These are phyloP conservation scores for Nelumbo lutea DNA, from an alignment of 164 flowering plant genomes.

Conservation along the genomic window DNA sequence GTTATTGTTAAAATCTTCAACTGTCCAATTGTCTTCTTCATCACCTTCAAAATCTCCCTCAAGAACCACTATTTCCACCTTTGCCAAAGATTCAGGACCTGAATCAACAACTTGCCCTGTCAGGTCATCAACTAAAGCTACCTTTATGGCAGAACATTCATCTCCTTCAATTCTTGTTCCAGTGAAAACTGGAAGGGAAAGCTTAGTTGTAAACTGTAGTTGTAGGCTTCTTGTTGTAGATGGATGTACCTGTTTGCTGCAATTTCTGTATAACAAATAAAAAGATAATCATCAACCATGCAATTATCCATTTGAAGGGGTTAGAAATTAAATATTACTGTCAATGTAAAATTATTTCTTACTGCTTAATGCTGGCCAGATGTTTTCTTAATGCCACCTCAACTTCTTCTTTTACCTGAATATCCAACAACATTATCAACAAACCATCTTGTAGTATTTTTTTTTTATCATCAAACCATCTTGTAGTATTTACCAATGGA, in stretches of 20 bases:
- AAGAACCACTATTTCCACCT: conserved; percentile 49
- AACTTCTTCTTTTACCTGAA: conserved; percentile 37
- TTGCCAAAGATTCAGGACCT: conserved; percentile 37
- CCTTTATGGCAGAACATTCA: conserved; percentile 36
- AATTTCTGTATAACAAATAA: conserved; percentile 34
- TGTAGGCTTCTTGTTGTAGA: conserved; percentile 51
- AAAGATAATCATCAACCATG: conserved; percentile 6
- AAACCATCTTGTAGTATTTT: neutral
- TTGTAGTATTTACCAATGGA: neutral
- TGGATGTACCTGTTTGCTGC: conserved; percentile 36
- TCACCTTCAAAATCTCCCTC: conserved; percentile 54
- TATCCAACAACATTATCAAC: neutral
- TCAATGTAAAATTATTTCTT: conserved; percentile 5
- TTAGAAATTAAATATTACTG: neutral
- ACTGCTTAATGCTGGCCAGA: conserved; percentile 21
- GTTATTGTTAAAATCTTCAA: conserved; percentile 36
- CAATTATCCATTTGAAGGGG: neutral
- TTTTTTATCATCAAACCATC: neutral
- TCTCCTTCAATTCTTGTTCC: conserved; percentile 77
- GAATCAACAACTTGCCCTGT: conserved; percentile 30
- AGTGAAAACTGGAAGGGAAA: conserved; percentile 77
- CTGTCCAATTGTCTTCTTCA: conserved; percentile 36
- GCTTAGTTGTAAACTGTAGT: conserved; percentile 45
- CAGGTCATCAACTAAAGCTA: conserved; percentile 49
- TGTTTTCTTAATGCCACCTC: conserved; percentile 28